Conservation (phyloP, 352 stramenopile species). For the Phytophthora boehmeriae region DNA sequence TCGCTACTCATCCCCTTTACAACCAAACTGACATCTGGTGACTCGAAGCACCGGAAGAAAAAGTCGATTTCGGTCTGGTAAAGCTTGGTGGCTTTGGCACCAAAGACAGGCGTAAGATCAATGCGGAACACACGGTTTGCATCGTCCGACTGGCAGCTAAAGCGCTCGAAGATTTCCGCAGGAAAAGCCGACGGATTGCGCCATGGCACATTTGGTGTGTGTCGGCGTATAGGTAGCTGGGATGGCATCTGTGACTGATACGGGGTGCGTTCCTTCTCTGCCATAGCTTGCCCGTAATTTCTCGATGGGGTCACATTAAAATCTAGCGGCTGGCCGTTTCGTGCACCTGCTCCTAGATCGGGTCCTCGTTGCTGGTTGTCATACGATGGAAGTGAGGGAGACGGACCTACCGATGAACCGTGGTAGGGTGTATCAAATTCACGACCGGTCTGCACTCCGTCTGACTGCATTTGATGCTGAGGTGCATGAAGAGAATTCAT, state of each 20-base stretch:
- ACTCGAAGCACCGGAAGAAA: constrained; percentile 78
- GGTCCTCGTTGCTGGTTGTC: constrained; percentile 9
- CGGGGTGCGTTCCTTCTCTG: constrained; percentile 2
- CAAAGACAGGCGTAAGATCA: constrained; percentile 64
- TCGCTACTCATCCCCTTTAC: constrained; percentile 84
- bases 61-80: constrained; percentile 74
- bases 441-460: constrained; percentile 15
- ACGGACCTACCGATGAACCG: constrained; percentile 3
- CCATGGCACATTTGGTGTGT: constrained; percentile 58
- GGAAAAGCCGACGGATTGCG: constrained; percentile 57
- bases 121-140: constrained; percentile 68
- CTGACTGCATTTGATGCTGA: constrained; percentile 24
- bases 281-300: constrained; percentile 22
- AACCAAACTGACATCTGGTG: constrained; percentile 73
- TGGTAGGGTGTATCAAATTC: constrained; percentile 30
- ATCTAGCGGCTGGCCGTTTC: constrained; percentile 15
- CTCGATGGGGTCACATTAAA: constrained; percentile 17
- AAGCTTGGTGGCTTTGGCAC: constrained; percentile 48
- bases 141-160: constrained; percentile 60
- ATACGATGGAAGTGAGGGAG: constrained; percentile 20
- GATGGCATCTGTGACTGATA: constrained; percentile 20
- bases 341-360: constrained; percentile 17
- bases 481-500: constrained; percentile 17
- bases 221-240: constrained; percentile 28
- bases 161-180: constrained; percentile 54